phyloP scores from a whole-genome alignment of 176 grass and related monocot species.

The Carex myosuroides region DNA sequence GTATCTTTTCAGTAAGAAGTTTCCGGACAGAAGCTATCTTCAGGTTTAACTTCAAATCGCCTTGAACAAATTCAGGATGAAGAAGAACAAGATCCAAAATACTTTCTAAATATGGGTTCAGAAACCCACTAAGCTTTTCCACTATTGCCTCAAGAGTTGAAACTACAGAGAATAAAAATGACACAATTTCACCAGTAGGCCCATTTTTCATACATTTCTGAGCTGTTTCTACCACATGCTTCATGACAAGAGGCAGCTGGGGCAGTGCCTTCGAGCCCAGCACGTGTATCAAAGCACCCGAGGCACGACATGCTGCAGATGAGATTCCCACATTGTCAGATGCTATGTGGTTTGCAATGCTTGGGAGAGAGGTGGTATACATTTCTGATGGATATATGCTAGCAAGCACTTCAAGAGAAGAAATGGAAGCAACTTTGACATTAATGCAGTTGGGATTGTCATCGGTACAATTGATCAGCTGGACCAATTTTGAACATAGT shows the following conservation, averaged over 20 bases:
- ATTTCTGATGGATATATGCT: slow-evolving; percentile 69
- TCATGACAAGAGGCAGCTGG: slow-evolving; percentile 68
- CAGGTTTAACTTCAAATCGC: slow-evolving; percentile 47
- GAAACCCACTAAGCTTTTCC: slow-evolving; percentile 67
- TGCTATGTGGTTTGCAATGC: slow-evolving; percentile 48
- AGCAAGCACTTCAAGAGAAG: slow-evolving; percentile 57
- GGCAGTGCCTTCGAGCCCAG: slow-evolving; percentile 78
- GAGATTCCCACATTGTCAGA: slow-evolving; percentile 47
- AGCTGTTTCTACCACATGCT: slow-evolving; percentile 50
- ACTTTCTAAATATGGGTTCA: slow-evolving; percentile 79
- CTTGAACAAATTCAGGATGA: slow-evolving; percentile 50
- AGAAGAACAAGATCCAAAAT: slow-evolving; percentile 63
- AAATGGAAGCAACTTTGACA: slow-evolving; percentile 79
- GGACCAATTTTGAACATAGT: slow-evolving; percentile 66
- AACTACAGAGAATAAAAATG: slow-evolving; percentile 47
- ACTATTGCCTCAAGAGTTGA: slow-evolving; percentile 64
- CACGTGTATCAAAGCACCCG: slow-evolving; percentile 65
- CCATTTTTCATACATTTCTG: slow-evolving; percentile 49
- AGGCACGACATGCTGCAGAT: slow-evolving; percentile 53
- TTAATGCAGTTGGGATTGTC: slow-evolving; percentile 19
- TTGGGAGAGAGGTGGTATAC: slow-evolving; percentile 52
- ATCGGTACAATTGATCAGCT: slow-evolving; percentile 43
- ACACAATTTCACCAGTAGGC: slow-evolving; percentile 19
- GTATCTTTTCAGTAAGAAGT: slow-evolving; percentile 71
- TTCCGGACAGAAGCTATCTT: slow-evolving; percentile 57